Conservation (phyloP, 208 protist species). For the Trypanosoma lewisi region DNA sequence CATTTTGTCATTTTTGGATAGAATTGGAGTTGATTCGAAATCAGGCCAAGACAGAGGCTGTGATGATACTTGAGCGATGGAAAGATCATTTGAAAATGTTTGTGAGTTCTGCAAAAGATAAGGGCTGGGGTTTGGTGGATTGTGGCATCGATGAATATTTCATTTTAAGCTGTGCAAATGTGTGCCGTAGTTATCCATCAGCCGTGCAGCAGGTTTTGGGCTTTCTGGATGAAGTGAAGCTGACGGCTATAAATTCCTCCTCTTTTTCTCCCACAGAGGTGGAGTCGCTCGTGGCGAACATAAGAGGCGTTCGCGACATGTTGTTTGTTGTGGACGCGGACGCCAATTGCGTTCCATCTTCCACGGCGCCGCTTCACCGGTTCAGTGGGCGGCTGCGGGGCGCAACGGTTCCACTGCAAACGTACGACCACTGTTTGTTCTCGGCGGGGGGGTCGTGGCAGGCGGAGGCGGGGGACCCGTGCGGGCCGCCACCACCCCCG, state of each 20-base stretch:
- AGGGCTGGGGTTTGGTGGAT: constrained; percentile 49
- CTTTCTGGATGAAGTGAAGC: constrained; percentile 37
- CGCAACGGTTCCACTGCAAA: constrained; percentile 24
- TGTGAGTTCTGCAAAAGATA: constrained; percentile 46
- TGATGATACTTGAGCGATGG: constrained; percentile 65
- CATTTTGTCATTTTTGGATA: constrained; percentile 74
- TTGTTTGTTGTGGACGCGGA: constrained; percentile 21
- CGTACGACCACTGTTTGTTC: constrained; percentile 29
- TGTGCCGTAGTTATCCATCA: constrained; percentile 40
- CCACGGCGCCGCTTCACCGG: constrained; percentile 8
- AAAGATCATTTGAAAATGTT: constrained; percentile 78
- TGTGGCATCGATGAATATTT: constrained; percentile 79
- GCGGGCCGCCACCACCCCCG: too few species aligned
- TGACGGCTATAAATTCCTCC: background rate
- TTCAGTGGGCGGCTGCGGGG: constrained; percentile 12
- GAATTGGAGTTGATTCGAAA: constrained; percentile 69
- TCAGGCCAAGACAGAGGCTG: constrained; percentile 29
- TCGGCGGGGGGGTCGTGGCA: constrained; percentile 4
- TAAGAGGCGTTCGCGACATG: constrained; percentile 14
- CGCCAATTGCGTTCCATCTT: background rate
- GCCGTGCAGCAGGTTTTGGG: constrained; percentile 23
- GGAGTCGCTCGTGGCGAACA: background rate
- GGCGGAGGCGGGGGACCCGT: constrained; percentile 6
- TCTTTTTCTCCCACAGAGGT: constrained; percentile 11
- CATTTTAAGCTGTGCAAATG: constrained; percentile 42